Evolutionary conservation across 768 basidiomycete genomes (phyloP).

Genomic region (Lactarius hengduanensis): DNA sequence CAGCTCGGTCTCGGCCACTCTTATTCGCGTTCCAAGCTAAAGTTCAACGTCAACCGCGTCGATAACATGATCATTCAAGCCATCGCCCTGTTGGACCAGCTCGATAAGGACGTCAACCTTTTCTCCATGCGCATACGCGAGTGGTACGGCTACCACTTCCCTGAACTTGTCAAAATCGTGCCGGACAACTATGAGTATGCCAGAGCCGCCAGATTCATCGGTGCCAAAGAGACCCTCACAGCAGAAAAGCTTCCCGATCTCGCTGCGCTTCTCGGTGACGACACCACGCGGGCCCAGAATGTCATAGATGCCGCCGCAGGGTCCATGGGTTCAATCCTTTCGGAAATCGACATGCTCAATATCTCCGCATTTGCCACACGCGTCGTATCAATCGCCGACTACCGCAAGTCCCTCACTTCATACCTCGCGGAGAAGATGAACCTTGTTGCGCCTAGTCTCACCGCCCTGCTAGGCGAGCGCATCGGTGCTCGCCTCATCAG

Average conservation of each 20-base stretch:
- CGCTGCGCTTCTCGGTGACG: constrained; percentile 76
- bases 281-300: constrained; percentile 85
- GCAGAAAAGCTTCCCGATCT: constrained; percentile 82
- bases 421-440: constrained; percentile 98
- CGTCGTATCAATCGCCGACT: constrained; percentile 89
- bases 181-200: constrained; percentile 96
- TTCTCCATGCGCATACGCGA: constrained; percentile 98
- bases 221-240: constrained; percentile 77
- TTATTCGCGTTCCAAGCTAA: constrained; percentile 95
- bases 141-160: constrained; percentile 99
- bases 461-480: constrained; percentile 86
- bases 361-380: constrained; percentile 88
- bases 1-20: constrained; percentile 98
- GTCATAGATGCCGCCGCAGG: constrained; percentile 91
- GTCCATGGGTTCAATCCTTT: constrained; percentile 90
- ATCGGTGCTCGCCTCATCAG: constrained; percentile 92
- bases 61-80: constrained; percentile 99
- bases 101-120: constrained; percentile 99
- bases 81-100: constrained; percentile 95
- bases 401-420: constrained; percentile 83
- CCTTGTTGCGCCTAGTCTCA: constrained; percentile 89
- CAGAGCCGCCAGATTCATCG: constrained; percentile 79
- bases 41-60: constrained; percentile 94
- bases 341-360: constrained; percentile 94
- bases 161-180: constrained; percentile 90